Evolutionary conservation across 768 basidiomycete genomes (phyloP), one percentile per base, ranked within the genome.

Genomic region (Agaricus subrufescens): DNA sequence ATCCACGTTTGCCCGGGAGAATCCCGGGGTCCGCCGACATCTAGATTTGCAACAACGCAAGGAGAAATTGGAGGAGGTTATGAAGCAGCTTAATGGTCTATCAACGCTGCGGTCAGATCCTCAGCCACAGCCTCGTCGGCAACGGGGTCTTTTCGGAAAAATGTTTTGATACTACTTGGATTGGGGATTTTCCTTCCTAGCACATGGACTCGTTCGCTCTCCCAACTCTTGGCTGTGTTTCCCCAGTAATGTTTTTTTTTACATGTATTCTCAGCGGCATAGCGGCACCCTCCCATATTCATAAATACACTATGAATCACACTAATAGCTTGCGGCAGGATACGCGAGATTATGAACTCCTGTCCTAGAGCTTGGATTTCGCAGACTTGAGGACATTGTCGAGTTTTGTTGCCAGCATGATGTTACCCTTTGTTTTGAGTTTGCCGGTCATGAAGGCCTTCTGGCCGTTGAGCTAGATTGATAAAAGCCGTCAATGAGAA

Each of bases 401-500:
- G 37, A 97, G 88, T 71, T 96, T 98, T 26, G 92, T 95, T 1
- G 90, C 92, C 59, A 95, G 81, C 91, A 95, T 94, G 71, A 94
- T 85, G 73, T 94, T 94, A 54, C 92, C 93, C 68, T 82, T 88
- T 14, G 90, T 88, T 82, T 95, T 96, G 49, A 97, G 82, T 66
- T 91, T 90, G 29, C 94, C 94, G 6, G 89, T 91, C 90, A 98
- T 92, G 76, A 94, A 97, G 23, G 94, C 94, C 67, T 94, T 94
- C 72, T 97, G 94, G 19, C 91, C 94, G 63, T 90, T 92, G 45
- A 89, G 75, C 87, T 92, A 29, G 46, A n/a, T 37, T 45, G 42
- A 3, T 19, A 44, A 54, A 26, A 48, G 23, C 40, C 49, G 14
- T 47, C 11, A 38, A 34, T 11, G 5, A 6, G 34, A 34, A 19